phyloP scores from a whole-genome alignment of 164 flowering plant species.

The Aristolochia fimbriata region DNA sequence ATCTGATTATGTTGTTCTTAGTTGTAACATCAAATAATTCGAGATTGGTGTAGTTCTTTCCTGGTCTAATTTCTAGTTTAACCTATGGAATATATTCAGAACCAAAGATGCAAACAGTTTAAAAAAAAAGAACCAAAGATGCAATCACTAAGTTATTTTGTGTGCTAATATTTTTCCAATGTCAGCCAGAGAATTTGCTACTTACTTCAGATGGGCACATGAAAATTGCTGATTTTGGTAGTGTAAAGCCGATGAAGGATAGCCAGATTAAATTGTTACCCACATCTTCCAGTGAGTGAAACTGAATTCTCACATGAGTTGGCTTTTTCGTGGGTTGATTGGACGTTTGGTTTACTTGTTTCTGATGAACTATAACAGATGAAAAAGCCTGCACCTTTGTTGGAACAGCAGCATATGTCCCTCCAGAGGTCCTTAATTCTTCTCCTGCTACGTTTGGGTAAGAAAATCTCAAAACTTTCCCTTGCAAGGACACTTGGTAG shows the following conservation, averaged over 20 bases:
- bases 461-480: constrained; percentile 5
- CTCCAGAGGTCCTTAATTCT: constrained; percentile 98
- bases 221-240: constrained; percentile 97
- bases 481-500: no score
- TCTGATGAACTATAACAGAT: constrained; percentile 37
- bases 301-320: constrained; percentile 1
- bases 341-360: constrained; percentile 1
- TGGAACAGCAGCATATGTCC: constrained; percentile 99
- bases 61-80: background rate
- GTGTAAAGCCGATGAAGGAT: constrained; percentile 90
- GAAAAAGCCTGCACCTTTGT: constrained; percentile 97
- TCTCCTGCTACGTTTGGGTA: constrained; percentile 98
- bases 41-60: background rate
- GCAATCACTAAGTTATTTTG: background rate
- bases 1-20: background rate
- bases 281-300: constrained; percentile 57
- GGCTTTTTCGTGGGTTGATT: background rate
- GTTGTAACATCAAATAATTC: background rate
- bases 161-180: constrained; percentile 22
- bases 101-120: no score
- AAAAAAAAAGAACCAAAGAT: background rate
- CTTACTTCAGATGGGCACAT: constrained; percentile 92
- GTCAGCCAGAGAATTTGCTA: constrained; percentile 95
- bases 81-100: background rate
- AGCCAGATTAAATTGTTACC: constrained; percentile 83